Conservation (phyloP, 2,329 filamentous ascomycete species). For the Aspergillus spinulosporus region DNA sequence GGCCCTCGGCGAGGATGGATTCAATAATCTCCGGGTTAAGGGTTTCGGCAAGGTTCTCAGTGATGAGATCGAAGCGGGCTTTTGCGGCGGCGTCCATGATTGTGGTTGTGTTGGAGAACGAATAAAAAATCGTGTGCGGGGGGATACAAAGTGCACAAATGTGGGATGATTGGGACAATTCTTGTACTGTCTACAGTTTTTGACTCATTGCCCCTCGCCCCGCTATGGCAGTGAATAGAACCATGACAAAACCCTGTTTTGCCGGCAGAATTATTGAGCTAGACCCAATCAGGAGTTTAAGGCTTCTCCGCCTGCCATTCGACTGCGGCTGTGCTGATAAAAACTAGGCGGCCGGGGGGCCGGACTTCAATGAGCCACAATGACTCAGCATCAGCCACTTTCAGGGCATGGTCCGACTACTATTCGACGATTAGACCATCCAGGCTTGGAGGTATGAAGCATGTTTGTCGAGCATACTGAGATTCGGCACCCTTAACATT, state of each 20-base stretch:
- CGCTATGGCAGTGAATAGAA: too few relatives aligned
- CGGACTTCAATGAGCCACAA: background rate
- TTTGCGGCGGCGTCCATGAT: slow-evolving; percentile 4
- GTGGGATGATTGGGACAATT: background rate
- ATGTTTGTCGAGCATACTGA: background rate
- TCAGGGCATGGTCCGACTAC: too few relatives aligned
- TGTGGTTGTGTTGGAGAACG: background rate
- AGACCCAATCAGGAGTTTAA: too few relatives aligned
- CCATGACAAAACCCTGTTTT: too few relatives aligned
- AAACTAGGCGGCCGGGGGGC: background rate
- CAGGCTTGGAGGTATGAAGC: background rate
- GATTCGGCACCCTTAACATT: too few relatives aligned
- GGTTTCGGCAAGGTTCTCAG: slow-evolving; percentile 76
- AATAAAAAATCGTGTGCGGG: background rate
- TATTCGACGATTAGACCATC: background rate
- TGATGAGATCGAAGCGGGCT: slow-evolving; percentile 59
- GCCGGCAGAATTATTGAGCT: too few relatives aligned
- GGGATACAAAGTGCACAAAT: background rate
- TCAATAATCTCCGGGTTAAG: slow-evolving; percentile 65
- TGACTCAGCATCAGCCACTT: background rate
- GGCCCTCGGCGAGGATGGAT: slow-evolving; percentile 29
- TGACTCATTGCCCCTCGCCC: background rate
- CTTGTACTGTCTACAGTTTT: background rate
- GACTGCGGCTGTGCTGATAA: too few relatives aligned
- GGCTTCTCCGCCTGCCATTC: too few relatives aligned